Evolutionary conservation across 225 moss, liverwort and hornwort species (phyloP), one percentile per base, ranked within the genome.

Genomic region (Takakia lepidozioides): DNA sequence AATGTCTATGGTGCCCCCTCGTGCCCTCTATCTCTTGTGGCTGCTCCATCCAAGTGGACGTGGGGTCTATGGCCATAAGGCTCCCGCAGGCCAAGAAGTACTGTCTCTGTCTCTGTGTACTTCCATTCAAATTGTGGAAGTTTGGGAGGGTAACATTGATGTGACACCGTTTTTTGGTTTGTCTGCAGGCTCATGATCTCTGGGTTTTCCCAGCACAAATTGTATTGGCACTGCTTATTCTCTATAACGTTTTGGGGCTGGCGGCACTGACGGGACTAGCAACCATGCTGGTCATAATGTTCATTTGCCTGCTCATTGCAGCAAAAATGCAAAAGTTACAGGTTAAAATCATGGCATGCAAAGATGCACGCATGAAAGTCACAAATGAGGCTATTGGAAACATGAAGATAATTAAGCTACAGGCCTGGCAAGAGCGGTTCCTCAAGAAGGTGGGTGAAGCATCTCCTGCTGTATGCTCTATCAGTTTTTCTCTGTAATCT

Each of bases 341-440:
- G n/a, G 16, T 63, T 19, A 22, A 28, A 35, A 65, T 73, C 18
- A 66, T 76, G 55, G 66, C 38, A 26, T 69, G 65, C 68, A 73
- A 76, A 44, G 76, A 82, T 43, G 54, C 30, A 20, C 43, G 82
- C 32, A 54, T 76, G 39, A 82, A 73, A 51, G 69, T 65, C 17
- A 73, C 69, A 15, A 76, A 60, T 46, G 82, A 82, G 48, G 76
- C 66, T 38, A 63, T 82, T 22, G 70, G 63, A 22, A 65, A 67
- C 54, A 76, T 76, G 82, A 82, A 76, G 54, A 67, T 82, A 8
- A 76, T 82, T 46, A 82, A 82, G 56, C 82, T 82, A 19, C 82
- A 82, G 55, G 55, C 76, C 1, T 82, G 82, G 82, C 76, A 82
- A 47, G 63, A 82, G 24, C 66, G 61, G 19, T 82, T 82, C 47